A percentile compares a stretch with the other conserved stretches of the same genome.
Conservation (phyloP, 2,329 filamentous ascomycete species). For the Myriosclerotinia duriaeana region DNA sequence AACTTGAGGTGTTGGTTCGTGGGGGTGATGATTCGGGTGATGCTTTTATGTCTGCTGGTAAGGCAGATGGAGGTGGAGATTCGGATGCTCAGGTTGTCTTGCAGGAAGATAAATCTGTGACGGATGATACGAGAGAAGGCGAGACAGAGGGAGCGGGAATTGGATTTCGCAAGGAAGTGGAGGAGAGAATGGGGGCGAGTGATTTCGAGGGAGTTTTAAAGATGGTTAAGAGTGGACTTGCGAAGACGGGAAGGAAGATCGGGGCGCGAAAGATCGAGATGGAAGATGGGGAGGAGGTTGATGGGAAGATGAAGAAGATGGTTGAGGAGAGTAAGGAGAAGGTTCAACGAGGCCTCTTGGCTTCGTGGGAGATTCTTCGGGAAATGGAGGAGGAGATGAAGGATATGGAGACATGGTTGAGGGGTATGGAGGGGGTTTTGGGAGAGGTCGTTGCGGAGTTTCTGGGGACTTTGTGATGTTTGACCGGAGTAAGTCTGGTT, state of each 20-base stretch:
- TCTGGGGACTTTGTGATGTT: background rate
- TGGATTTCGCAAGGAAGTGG: background rate
- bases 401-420: background rate
- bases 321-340: background rate
- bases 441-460: background rate
- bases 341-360: background rate
- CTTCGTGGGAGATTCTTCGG: background rate
- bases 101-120: too few species aligned
- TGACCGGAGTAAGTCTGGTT: background rate
- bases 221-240: background rate
- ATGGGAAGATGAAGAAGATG: background rate
- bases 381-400: background rate
- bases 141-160: too few species aligned
- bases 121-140: too few species aligned
- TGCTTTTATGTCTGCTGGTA: background rate
- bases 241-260: background rate
- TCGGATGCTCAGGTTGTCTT: background rate
- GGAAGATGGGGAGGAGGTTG: background rate
- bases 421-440: background rate
- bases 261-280: background rate
- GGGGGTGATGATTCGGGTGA: background rate
- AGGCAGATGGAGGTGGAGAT: background rate
- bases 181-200: background rate
- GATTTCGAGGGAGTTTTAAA: background rate
- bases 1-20: background rate